Evolutionary conservation across 208 protist species (phyloP).

Genomic region (Crithidia brevicula): DNA sequence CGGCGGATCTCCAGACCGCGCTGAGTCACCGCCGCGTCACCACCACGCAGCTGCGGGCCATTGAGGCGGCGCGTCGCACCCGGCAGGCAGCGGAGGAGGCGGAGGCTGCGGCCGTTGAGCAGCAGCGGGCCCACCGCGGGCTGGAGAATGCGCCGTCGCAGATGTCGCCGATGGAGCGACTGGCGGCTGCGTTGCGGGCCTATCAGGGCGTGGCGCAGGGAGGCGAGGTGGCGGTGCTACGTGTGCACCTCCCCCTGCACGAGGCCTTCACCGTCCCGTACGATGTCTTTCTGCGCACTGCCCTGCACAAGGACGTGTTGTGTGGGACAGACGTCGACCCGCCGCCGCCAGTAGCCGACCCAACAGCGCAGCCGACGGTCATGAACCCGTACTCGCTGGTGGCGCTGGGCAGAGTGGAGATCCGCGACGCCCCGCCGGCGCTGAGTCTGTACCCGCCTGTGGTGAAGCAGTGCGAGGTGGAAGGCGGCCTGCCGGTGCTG

Average conservation of each 20-base stretch:
- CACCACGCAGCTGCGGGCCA: conserved; percentile 55
- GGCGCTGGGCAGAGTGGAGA: conserved; percentile 63
- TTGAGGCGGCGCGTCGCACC: conserved; percentile 43
- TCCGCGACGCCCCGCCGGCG: conserved; percentile 58
- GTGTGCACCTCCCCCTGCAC: conserved; percentile 60
- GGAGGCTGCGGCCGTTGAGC: conserved; percentile 20
- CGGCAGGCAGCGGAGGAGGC: conserved; percentile 28
- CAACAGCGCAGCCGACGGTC: conserved; percentile 20
- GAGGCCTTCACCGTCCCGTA: conserved; percentile 63
- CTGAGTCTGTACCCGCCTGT: conserved; percentile 44
- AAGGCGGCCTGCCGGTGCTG: conserved; percentile 74
- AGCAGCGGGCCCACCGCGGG: conserved; percentile 16
- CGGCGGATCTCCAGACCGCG: conserved; percentile 58
- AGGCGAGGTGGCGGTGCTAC: conserved; percentile 57
- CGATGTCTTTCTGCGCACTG: conserved; percentile 70
- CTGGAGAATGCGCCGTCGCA: conserved; percentile 24
- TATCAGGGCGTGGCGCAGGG: conserved; percentile 57
- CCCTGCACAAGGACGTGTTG: conserved; percentile 86
- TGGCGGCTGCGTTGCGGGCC: conserved; percentile 39
- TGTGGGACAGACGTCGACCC: conserved; percentile 65
- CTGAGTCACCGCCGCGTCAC: conserved; percentile 73
- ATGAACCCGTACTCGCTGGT: conserved; percentile 62
- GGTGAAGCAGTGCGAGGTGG: conserved; percentile 90
- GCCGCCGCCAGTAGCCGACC: conserved; percentile 9
- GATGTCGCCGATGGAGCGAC: conserved; percentile 40